A percentile compares a stretch with the other conserved stretches of the same genome.
phyloP scores from a whole-genome alignment of 2,329 filamentous ascomycete species.

The Neofusicoccum ribis region DNA sequence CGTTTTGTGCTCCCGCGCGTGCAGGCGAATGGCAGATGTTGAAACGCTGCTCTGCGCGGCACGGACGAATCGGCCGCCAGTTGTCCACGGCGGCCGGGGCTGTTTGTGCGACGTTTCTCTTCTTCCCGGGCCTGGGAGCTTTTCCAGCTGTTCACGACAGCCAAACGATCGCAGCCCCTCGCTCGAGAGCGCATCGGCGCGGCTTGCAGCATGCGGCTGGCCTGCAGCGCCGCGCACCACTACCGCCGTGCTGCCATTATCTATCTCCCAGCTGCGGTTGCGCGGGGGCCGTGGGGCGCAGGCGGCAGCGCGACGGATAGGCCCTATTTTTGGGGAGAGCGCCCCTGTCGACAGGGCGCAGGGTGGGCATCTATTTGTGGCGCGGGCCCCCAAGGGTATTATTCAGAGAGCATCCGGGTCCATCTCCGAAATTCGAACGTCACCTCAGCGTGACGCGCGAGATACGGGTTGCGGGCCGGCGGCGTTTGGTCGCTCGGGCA shows the following conservation, averaged over 20 bases:
- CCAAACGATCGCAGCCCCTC: constrained; percentile 7
- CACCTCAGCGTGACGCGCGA: neutral
- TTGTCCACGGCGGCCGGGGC: neutral
- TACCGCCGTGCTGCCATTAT: neutral
- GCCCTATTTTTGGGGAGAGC: constrained; percentile 7
- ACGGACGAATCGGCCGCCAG: neutral
- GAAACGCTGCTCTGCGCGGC: neutral
- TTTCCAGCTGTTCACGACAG: neutral
- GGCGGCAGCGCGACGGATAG: neutral
- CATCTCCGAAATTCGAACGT: neutral
- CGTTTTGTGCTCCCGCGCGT: neutral
- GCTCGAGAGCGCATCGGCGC: neutral
- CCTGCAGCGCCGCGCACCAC: neutral
- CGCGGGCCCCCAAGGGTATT: neutral
- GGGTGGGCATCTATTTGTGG: neutral
- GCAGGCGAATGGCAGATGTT: constrained; percentile 7
- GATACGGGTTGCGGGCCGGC: constrained; percentile 10
- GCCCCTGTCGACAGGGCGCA: neutral
- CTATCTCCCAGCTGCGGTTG: neutral
- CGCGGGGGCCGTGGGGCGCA: neutral
- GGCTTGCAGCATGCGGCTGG: constrained; percentile 11
- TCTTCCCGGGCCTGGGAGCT: neutral
- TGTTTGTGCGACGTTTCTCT: constrained; percentile 3
- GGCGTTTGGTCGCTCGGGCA: neutral
- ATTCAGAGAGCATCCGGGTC: neutral